Evolutionary conservation across 2,329 filamentous ascomycete species (phyloP).

Genomic region (Curvularia lunata): DNA sequence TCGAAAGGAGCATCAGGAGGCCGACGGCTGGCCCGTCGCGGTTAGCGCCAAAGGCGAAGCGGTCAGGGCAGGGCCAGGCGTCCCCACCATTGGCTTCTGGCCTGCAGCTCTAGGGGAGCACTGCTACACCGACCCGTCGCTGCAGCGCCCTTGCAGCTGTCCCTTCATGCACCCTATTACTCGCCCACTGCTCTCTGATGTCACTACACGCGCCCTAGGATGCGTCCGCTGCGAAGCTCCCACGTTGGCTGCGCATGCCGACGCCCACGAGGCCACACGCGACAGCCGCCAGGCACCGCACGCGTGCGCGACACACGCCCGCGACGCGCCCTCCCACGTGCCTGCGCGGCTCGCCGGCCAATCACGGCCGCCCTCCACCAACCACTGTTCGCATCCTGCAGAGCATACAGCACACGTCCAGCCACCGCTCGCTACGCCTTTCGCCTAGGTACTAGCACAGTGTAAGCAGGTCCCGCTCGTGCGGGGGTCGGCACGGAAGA

Average conservation of each 20-base stretch:
- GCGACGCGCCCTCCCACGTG: not conserved
- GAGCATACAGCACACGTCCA: not conserved
- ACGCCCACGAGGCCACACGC: not conserved
- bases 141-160: constrained; percentile 5
- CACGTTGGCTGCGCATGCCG: not conserved
- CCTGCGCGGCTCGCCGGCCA: not conserved
- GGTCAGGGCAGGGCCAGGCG: constrained; percentile 14
- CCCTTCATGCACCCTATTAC: constrained; percentile 5
- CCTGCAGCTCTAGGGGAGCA: constrained; percentile 22
- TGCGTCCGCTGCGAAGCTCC: not conserved
- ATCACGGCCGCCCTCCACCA: not conserved
- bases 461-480: constrained; percentile 7
- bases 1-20: constrained; percentile 30
- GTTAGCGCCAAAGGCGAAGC: constrained; percentile 17
- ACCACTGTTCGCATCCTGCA: constrained; percentile 7
- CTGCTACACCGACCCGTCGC: constrained; percentile 10
- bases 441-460: constrained; percentile 1
- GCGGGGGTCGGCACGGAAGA: constrained; percentile 6
- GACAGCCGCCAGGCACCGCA: not conserved
- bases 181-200: constrained; percentile 4
- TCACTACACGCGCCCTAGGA: not conserved
- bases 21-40: constrained; percentile 15
- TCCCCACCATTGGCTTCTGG: constrained; percentile 13
- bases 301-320: not conserved
- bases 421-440: constrained; percentile 2